Evolutionary conservation across 1,284 basidiomycete genomes (phyloP).

Genomic region (Polyporus tsugae): DNA sequence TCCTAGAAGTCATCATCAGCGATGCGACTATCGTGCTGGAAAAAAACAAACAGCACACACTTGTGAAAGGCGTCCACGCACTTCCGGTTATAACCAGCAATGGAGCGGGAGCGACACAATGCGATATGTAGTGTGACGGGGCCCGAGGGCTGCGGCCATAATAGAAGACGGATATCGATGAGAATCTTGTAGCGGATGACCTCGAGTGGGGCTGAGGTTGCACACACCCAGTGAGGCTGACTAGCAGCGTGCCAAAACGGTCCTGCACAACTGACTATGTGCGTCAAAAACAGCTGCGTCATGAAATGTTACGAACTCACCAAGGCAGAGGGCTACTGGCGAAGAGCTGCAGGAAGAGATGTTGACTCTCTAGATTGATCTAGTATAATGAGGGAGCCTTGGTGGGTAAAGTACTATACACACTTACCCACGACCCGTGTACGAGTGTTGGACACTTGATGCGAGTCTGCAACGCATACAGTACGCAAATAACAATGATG

Average conservation of each 20-base stretch:
- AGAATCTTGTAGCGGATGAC: not conserved
- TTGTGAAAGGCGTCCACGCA: not conserved
- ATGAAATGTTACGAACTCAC: not conserved
- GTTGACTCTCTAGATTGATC: too few relatives aligned
- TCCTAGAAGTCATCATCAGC: not conserved
- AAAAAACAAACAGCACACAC: not conserved
- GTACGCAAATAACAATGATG: not conserved
- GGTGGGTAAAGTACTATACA: too few relatives aligned
- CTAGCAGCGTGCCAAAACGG: not conserved
- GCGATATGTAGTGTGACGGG: not conserved
- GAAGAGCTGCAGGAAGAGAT: too few relatives aligned
- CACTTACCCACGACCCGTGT: too few relatives aligned
- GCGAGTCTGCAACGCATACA: not conserved
- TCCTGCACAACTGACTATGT: not conserved
- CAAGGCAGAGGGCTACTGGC: not conserved
- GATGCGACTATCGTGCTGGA: not conserved
- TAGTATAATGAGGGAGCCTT: too few relatives aligned
- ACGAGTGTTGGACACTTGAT: not conserved
- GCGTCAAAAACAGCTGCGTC: not conserved
- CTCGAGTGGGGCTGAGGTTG: not conserved
- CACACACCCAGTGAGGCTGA: not conserved
- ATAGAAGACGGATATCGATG: not conserved
- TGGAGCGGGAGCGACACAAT: not conserved
- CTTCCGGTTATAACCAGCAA: not conserved
- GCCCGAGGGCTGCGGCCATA: not conserved